Evolutionary conservation across 2,329 filamentous ascomycete species (phyloP).

Genomic region (Ceratocystis variospora): DNA sequence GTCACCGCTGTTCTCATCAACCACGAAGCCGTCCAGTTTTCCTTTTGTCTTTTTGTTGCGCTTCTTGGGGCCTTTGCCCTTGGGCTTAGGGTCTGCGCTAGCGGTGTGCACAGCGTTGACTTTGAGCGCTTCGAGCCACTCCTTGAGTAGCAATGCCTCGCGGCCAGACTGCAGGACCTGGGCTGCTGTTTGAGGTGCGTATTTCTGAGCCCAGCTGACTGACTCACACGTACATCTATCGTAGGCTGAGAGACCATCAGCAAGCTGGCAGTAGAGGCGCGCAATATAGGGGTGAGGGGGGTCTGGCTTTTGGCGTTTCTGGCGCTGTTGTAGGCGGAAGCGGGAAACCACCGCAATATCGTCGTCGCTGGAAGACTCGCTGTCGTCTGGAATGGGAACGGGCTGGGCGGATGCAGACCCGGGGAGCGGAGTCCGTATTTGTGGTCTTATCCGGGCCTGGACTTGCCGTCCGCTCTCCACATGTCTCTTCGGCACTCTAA

Average conservation of each 20-base stretch:
- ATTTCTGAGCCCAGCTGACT: constrained; percentile 68
- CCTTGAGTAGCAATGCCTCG: constrained; percentile 56
- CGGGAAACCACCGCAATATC: constrained; percentile 23
- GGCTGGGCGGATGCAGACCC: neutral
- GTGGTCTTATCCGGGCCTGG: constrained; percentile 34
- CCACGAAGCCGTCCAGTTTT: constrained; percentile 64
- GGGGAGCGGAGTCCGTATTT: constrained; percentile 30
- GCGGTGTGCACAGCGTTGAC: constrained; percentile 63
- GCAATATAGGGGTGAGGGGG: constrained; percentile 43
- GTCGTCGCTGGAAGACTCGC: constrained; percentile 25
- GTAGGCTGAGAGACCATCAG: constrained; percentile 57
- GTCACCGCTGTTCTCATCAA: constrained; percentile 53
- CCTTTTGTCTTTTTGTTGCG: constrained; percentile 48
- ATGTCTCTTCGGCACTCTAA: constrained; percentile 42
- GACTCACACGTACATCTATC: constrained; percentile 65
- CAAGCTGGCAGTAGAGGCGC: constrained; percentile 46
- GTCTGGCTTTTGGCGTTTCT: neutral
- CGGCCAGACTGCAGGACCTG: constrained; percentile 63
- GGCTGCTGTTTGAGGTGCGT: constrained; percentile 53
- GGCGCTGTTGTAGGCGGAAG: neutral
- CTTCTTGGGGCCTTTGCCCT: constrained; percentile 23
- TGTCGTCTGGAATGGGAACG: neutral
- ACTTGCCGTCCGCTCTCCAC: constrained; percentile 46
- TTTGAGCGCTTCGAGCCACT: constrained; percentile 68
- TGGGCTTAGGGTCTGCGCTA: constrained; percentile 24